Evolutionary conservation across 2,329 filamentous ascomycete species (phyloP), one percentile per base, ranked within the genome.

Genomic region (Grosmannia serpens): DNA sequence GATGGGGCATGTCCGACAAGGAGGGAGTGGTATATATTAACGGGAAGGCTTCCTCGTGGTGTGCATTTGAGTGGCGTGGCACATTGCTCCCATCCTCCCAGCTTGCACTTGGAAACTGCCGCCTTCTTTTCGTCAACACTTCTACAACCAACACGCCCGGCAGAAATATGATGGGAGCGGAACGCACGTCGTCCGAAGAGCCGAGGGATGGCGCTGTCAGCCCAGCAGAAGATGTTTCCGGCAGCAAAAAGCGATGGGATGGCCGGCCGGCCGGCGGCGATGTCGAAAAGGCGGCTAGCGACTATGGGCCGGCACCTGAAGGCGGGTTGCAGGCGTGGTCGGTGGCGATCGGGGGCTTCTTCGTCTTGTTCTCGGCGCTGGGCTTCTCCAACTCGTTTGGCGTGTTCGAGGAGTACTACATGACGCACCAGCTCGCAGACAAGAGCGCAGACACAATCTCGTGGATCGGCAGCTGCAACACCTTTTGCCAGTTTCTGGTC

Each of bases 381-480:
- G 71, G 71, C 11, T 70, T 70, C 55, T 56, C 67, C 29, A 74
- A 73, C 62, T 69, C 70, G 0, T 74, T 73, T 58, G 72, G 73
- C 6, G 63, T 68, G 9, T 74, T 73, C 56, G 66, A 70, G 58
- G 63, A 70, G 31, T 71, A 68, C 61, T 71, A 70, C 62, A 69
- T 68, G 10, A 66, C 70, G 0, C 64, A 64, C 24, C 73, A 73
- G 0, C 65, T 73, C 8, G 26, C 44, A 5, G 60, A 64, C 49
- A 56, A 67, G 50, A 65, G 66, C 72, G 13, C 61, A 64, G 66
- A 68, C 58, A 63, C 65, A 17, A 67, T 73, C 22, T 64, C 71
- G 8, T 73, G 71, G 71, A 72, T 73, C 38, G 79, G 79, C 69
- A 70, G n/a, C 52, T 69, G 68, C 11, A 60, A 64, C 10, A 60